Evolutionary conservation across 2,329 filamentous ascomycete genomes (phyloP).

Genomic region (Aphanocladium album): DNA sequence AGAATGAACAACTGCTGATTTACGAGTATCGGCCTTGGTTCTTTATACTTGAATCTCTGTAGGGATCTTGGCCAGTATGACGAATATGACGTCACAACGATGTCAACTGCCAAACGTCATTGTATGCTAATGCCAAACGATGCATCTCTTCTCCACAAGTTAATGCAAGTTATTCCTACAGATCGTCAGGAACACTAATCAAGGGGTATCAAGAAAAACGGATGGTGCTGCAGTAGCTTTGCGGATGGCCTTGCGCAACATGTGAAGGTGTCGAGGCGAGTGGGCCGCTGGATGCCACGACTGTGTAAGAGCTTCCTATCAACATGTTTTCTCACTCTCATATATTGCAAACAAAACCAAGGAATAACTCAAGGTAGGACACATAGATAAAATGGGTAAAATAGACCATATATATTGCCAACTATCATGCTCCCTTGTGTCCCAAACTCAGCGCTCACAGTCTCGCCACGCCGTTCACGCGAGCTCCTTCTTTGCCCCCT

Average conservation of each 20-base stretch:
- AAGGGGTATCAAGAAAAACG: not conserved
- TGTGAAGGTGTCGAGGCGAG: not conserved
- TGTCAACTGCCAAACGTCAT: not conserved
- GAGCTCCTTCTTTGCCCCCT: conserved; percentile 18
- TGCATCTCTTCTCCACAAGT: not conserved
- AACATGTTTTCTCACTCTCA: too few relatives aligned
- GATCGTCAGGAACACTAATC: not conserved
- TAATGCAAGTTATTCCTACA: not conserved
- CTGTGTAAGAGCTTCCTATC: too few relatives aligned
- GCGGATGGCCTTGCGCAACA: not conserved
- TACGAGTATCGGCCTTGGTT: not conserved
- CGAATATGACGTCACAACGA: conserved; percentile 11
- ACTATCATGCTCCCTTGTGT: too few relatives aligned
- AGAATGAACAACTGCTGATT: too few relatives aligned
- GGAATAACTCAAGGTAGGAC: too few relatives aligned
- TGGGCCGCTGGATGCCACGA: not conserved
- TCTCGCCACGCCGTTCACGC: too few relatives aligned
- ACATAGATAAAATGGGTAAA: too few relatives aligned
- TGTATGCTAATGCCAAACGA: not conserved
- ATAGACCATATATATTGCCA: too few relatives aligned
- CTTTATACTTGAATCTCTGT: conserved; percentile 2
- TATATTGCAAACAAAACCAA: not conserved
- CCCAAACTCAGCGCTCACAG: too few relatives aligned
- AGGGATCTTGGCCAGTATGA: conserved; percentile 2
- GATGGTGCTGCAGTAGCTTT: not conserved